A percentile compares a stretch with the other conserved stretches of the same genome.
Conservation (phyloP, 257 asterid species). For the Anisodus tanguticus region DNA sequence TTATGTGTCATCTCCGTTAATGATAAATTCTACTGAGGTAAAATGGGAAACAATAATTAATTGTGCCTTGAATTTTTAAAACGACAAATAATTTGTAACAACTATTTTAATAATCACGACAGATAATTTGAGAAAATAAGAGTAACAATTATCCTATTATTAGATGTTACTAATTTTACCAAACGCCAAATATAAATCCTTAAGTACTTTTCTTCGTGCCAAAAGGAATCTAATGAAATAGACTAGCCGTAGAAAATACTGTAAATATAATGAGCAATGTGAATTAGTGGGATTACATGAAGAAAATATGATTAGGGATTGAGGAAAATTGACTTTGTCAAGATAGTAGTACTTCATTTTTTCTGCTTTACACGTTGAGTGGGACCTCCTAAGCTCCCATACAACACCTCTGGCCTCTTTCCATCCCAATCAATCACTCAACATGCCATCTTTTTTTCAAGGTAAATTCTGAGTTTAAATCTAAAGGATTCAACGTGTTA, state of each 20-base stretch:
- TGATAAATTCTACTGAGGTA: too few relatives aligned
- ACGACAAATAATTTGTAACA: too few relatives aligned
- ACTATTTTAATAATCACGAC: too few relatives aligned
- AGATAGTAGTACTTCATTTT: not conserved
- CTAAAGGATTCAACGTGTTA: too few relatives aligned
- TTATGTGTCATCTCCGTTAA: too few relatives aligned
- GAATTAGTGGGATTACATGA: not conserved
- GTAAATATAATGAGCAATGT: not conserved
- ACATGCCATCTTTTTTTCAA: not conserved
- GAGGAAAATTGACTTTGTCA: conserved; percentile 25
- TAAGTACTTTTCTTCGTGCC: not conserved
- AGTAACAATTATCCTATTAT: too few relatives aligned
- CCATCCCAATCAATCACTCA: not conserved
- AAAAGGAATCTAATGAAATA: conserved; percentile 14
- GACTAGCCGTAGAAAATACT: not conserved
- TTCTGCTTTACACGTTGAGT: conserved; percentile 12
- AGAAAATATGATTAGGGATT: not conserved
- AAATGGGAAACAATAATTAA: too few relatives aligned
- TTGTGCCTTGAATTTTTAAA: too few relatives aligned
- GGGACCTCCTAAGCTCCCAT: conserved; percentile 12
- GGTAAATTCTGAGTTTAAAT: too few relatives aligned
- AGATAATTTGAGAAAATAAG: too few relatives aligned
- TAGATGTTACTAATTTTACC: not conserved
- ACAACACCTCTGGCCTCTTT: conserved; percentile 18
- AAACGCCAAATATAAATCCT: not conserved